These are phyloP conservation scores for Tubosaeta brunneosetosa DNA, from an alignment of 768 basidiomycete genomes.

Conservation along the genomic window DNA sequence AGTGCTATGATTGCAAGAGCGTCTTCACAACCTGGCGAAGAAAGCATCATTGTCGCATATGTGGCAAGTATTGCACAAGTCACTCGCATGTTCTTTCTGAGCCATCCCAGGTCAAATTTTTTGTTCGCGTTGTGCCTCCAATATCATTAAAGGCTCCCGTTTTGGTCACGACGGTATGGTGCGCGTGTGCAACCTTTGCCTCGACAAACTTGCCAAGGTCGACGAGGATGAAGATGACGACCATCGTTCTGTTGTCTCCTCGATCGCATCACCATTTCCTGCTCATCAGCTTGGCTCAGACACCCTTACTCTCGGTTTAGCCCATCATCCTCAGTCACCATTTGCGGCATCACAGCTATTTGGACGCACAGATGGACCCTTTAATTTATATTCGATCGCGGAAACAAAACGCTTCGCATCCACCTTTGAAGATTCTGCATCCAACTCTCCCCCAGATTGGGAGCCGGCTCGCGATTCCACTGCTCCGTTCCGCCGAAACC, in stretches of 20 bases:
- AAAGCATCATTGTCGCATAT: conserved; percentile 97
- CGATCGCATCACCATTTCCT: conserved; percentile 63
- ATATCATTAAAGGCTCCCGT: conserved; percentile 89
- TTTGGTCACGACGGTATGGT: conserved; percentile 96
- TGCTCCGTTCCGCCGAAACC: conserved; percentile 70
- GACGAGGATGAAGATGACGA: conserved; percentile 91
- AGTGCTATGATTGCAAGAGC: conserved; percentile 94
- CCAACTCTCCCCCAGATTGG: conserved; percentile 47
- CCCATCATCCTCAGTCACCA: conserved; percentile 73
- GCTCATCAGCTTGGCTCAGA: conserved; percentile 69
- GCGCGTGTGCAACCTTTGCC: conserved; percentile 91
- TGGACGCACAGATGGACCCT: conserved; percentile 70
- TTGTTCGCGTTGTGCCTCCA: conserved; percentile 94
- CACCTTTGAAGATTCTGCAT: conserved; percentile 51
- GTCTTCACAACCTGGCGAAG: conserved; percentile 91
- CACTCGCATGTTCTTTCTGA: background rate
- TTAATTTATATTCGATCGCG: conserved; percentile 78
- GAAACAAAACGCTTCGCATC: conserved; percentile 58
- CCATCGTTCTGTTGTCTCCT: conserved; percentile 73
- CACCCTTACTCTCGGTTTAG: conserved; percentile 33
- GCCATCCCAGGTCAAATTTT: conserved; percentile 82
- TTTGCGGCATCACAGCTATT: conserved; percentile 86
- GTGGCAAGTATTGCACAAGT: conserved; percentile 49
- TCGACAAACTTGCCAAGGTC: conserved; percentile 86
- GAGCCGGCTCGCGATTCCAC: conserved; percentile 51